A percentile compares a stretch with the other conserved stretches of the same genome.
Evolutionary conservation across 2,329 filamentous ascomycete species (phyloP).

Genomic region (Penicillium decumbens): DNA sequence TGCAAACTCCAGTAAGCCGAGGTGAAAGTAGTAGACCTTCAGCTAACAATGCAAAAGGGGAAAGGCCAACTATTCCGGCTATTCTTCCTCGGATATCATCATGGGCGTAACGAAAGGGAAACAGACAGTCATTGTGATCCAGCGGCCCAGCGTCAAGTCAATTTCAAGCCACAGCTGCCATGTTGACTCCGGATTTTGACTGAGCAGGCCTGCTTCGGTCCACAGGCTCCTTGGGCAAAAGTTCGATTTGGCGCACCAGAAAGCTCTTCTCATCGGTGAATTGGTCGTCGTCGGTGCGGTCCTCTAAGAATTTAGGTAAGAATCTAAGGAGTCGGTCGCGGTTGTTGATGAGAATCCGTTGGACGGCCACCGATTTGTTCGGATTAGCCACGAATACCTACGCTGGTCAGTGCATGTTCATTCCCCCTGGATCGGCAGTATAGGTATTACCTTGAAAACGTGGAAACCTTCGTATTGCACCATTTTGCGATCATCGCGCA

Average conservation of each 20-base stretch:
- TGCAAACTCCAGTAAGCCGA: conserved; percentile 17
- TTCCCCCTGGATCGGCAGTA: conserved; percentile 2
- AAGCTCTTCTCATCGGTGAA: conserved; percentile 98
- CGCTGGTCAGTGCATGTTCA: conserved; percentile 17
- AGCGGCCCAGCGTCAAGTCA: conserved; percentile 11
- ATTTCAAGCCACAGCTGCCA: conserved; percentile 28
- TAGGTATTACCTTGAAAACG: conserved; percentile 72
- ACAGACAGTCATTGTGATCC: conserved; percentile 7
- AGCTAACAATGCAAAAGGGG: conserved; percentile 16
- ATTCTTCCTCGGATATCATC: conserved; percentile 12
- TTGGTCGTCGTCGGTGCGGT: conserved; percentile 94
- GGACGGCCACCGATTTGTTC: conserved; percentile 93
- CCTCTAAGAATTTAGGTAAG: conserved; percentile 84
- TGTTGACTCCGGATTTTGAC: conserved; percentile 26
- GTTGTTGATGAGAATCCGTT: conserved; percentile 95
- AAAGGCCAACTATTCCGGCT: conserved; percentile 1
- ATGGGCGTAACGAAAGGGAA: conserved; percentile 5
- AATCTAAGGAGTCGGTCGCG: conserved; percentile 85
- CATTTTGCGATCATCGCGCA: conserved; percentile 96
- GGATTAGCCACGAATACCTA: conserved; percentile 96
- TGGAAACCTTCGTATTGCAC: conserved; percentile 99
- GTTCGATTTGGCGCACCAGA: conserved; percentile 83
- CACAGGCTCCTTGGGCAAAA: conserved; percentile 41
- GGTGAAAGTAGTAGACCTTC: conserved; percentile 13
- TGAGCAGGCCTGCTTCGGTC: conserved; percentile 32